Base-by-base conservation (phyloP, 768 basidiomycete species). In the Strobilomyces dryophilus region DNA sequence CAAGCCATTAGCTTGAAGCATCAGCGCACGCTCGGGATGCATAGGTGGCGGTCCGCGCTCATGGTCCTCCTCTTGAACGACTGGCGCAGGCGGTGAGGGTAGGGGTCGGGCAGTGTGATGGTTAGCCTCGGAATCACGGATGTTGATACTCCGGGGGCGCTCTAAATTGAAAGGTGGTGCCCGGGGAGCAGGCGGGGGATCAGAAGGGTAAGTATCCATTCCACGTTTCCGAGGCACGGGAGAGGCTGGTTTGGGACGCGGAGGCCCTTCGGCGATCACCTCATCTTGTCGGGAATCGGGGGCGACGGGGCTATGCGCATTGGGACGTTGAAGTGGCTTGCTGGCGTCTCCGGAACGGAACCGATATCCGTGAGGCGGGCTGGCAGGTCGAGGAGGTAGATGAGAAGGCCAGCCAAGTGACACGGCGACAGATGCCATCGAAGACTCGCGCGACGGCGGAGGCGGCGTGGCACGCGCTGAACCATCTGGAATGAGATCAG, bases 1-100 rank as follows among this genome's bases (percentile, higher is more conserved):
- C 7, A 68, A 53, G 8, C 62, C 61, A 8, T 65, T 65, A 20
- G 8, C 53, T 31, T 71, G 70, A 8, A 70, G 51, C 55, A 69
- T 55, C 6, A 65, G 53, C 17, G 64, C 70, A 5, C 70, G 68
- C 26, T 69, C 68, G 4, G 66, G 70, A 43, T 71, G 68, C 53
- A 69, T 68, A 6, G 50, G 40, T 1, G 48, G 66, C 9, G 53
- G 51, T 20, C 45, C 58, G 24, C 54, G 61, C 4, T 55, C 52
- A 21, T 18, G 53, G 2, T 48, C 56, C 11, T 57, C 56, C 3
- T 56, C 58, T 42, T 37, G 55, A 8, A 48, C 37, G 0, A 45
- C 34, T 1, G 45, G 18, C 0, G 34, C 40, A 5, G 37, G 45
- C 4, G 49, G 53, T 0, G 54, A n/a, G n/a, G n/a, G n/a, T n/a